Evolutionary conservation across 2,329 filamentous ascomycete genomes (phyloP), one percentile per base, ranked within the genome.

Genomic region (Zymoseptoria pseudotritici): DNA sequence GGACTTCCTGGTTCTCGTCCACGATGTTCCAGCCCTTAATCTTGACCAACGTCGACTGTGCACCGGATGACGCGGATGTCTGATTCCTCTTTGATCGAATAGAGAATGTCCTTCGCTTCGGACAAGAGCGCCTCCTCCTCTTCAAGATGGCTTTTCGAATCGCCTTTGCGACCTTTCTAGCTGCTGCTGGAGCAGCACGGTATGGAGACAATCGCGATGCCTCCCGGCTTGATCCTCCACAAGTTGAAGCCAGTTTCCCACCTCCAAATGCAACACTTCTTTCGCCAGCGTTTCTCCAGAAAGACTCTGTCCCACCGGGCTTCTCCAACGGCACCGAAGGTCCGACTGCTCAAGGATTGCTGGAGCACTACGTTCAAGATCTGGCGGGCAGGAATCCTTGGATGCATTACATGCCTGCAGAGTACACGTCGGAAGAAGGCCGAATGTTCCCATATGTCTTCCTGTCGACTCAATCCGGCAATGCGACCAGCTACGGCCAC

Each of bases 161-260:
- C 22, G 21, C 21, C 36, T 20, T 26, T 22, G 7, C 31, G 13
- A 31, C 20, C 10, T 10, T 58, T 1, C 51, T 56, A 11, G 58
- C 52, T 20, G 11, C 56, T 2, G 61, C 36, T 13, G 29, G 26
- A 22, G 63, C 58, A 5, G 36, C 31, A 22, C 59, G 60, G 49
- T 74, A 74, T 65, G 72, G 72, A 53, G 63, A 72, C 29, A 74
- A 74, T 52, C 68, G 70, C 58, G 67, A 69, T 24, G 49, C 54
- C 4, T 63, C 70, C 3, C 64, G 64, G 10, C 60, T 65, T n/a
- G 71, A 74, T 60, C 65, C 68, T 26, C 58, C 71, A 13, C 65
- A 71, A n/a, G 71, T 74, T 58, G 71, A 70, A n/a, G 65, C 57
- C 9, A 70, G 70, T 2, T 75, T 75, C 29, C 71, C 69, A 11